Evolutionary conservation across 169 alveolate species (phyloP).

Genomic region (Perkinsus olseni): DNA sequence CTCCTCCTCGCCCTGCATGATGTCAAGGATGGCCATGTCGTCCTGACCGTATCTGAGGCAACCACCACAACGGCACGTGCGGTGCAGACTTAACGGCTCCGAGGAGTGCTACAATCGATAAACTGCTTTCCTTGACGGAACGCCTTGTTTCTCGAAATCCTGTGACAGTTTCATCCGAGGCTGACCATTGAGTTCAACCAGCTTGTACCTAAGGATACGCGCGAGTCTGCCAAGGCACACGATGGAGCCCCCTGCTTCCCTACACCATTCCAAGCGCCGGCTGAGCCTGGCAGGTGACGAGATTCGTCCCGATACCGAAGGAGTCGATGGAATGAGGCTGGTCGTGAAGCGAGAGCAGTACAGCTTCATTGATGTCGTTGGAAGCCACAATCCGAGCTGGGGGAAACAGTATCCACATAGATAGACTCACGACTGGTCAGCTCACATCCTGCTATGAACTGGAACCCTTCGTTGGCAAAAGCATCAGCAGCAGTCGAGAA

Average conservation of each 20-base stretch:
- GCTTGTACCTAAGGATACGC: conserved; percentile 54
- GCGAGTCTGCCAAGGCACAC: not conserved
- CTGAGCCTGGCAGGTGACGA: conserved; percentile 82
- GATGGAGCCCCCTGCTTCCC: not conserved
- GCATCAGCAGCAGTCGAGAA: not conserved
- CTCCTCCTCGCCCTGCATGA: conserved; percentile 10
- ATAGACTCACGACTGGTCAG: not conserved
- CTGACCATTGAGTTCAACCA: conserved; percentile 64
- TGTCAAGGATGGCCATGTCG: not conserved
- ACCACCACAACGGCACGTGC: not conserved
- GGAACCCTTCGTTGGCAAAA: not conserved
- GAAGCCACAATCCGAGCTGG: conserved; percentile 54
- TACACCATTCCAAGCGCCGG: conserved; percentile 79
- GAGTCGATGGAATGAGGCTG: conserved; percentile 69
- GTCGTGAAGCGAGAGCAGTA: conserved; percentile 21
- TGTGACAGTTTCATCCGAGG: conserved; percentile 74
- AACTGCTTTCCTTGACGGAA: conserved; percentile 68
- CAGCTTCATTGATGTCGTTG: conserved; percentile 68
- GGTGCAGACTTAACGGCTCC: not conserved
- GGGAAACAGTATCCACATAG: not conserved
- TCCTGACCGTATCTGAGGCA: not conserved
- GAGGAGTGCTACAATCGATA: conserved; percentile 46
- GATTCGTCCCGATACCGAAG: conserved; percentile 83
- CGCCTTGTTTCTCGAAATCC: conserved; percentile 60
- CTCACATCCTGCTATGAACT: not conserved